Evolutionary conservation across 176 grass and related monocot species (phyloP).

Genomic region (Musa itinerans): DNA sequence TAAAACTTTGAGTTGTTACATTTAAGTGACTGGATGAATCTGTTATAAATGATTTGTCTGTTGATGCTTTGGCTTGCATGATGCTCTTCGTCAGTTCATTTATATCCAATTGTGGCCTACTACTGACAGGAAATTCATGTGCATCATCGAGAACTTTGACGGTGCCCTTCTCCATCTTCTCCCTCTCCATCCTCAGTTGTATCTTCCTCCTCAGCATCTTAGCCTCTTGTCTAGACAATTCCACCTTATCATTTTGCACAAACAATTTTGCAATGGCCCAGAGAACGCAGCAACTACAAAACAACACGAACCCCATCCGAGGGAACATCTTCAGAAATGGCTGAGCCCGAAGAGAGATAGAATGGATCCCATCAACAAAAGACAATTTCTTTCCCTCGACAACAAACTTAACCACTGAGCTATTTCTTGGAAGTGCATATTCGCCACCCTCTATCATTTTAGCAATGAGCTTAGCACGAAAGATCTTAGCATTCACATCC

Average conservation of each 20-base stretch:
- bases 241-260: slow-evolving; percentile 17
- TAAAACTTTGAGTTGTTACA: slow-evolving; percentile 1
- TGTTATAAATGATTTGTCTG: not conserved
- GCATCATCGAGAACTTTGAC: slow-evolving; percentile 13
- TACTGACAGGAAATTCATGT: slow-evolving; percentile 4
- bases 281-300: slow-evolving; percentile 29
- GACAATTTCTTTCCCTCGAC: slow-evolving; percentile 5
- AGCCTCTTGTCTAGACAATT: slow-evolving; percentile 23
- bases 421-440: slow-evolving; percentile 7
- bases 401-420: slow-evolving; percentile 17
- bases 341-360: slow-evolving; percentile 2
- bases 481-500: slow-evolving; percentile 15
- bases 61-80: not conserved
- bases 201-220: slow-evolving; percentile 37
- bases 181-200: slow-evolving; percentile 16
- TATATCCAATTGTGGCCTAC: slow-evolving; percentile 20
- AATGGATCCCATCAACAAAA: not conserved
- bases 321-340: slow-evolving; percentile 11
- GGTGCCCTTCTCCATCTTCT: slow-evolving; percentile 20
- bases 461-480: slow-evolving; percentile 21
- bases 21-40: not conserved
- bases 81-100: slow-evolving; percentile 24
- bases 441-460: slow-evolving; percentile 9
- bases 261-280: slow-evolving; percentile 20
- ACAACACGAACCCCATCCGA: slow-evolving; percentile 15